Percentiles rank a stretch among this genome's conserved stretches.
phyloP scores from a whole-genome alignment of 257 asterid species.

The Striga asiatica region DNA sequence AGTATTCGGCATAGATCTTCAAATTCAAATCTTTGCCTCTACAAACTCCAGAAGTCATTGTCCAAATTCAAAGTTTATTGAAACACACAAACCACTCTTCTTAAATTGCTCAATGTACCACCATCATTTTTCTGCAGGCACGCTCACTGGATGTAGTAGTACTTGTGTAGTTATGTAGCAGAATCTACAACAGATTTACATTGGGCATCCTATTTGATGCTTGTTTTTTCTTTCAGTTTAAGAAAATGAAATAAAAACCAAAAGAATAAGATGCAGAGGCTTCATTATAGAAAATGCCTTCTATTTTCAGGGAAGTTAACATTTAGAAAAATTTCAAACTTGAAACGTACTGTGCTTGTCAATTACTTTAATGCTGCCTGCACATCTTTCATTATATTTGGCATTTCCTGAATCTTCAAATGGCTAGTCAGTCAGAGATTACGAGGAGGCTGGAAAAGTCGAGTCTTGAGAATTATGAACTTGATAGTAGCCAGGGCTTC shows the following conservation, averaged over 20 bases:
- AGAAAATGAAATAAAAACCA: too few species aligned
- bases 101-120: slow-evolving; percentile 1
- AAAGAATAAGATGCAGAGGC: neutral
- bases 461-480: slow-evolving; percentile 45
- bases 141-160: neutral
- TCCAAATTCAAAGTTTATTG: neutral
- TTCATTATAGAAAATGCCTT: neutral
- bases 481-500: slow-evolving; percentile 49
- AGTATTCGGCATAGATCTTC: too few species aligned
- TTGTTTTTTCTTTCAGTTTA: neutral
- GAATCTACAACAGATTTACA: neutral
- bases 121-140: slow-evolving; percentile 2
- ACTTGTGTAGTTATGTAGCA: neutral
- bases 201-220: slow-evolving; percentile 1
- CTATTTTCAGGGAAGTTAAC: slow-evolving; percentile 2
- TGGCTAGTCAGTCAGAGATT: slow-evolving; percentile 97
- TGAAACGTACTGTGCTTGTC: slow-evolving; percentile 14
- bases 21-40: too few species aligned
- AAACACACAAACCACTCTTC: neutral
- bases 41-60: too few species aligned
- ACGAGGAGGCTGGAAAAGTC: slow-evolving; percentile 80
- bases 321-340: neutral
- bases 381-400: slow-evolving; percentile 14
- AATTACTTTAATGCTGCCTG: slow-evolving; percentile 2
- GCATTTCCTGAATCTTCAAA: slow-evolving; percentile 56